Percentiles rank a stretch among this genome's conserved stretches.
Conservation (phyloP, 1,284 basidiomycete species). For the Ceratobasidium sp. region DNA sequence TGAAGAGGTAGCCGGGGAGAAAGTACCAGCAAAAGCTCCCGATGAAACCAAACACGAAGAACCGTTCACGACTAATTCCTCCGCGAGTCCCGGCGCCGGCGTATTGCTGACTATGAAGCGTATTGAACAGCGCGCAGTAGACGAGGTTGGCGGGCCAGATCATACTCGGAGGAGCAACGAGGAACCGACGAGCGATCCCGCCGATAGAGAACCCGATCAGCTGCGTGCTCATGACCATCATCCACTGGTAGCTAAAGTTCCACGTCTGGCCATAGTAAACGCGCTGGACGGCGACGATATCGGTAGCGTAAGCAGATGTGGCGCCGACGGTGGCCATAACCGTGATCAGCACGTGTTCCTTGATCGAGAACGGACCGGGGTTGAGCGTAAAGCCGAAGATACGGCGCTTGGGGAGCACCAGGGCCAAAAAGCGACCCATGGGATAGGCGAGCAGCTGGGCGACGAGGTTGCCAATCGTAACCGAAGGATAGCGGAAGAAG, state of each 20-base stretch:
- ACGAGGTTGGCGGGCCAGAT: constrained; percentile 83
- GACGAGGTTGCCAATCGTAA: constrained; percentile 59
- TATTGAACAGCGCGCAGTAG: constrained; percentile 74
- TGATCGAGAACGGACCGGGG: constrained; percentile 82
- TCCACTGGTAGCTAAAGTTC: constrained; percentile 61
- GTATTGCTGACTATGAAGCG: constrained; percentile 74
- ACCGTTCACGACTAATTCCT: constrained; percentile 79
- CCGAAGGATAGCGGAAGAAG: constrained; percentile 60
- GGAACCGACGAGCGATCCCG: constrained; percentile 72
- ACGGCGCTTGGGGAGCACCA: constrained; percentile 65
- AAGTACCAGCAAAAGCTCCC: constrained; percentile 78
- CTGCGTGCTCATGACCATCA: constrained; percentile 75
- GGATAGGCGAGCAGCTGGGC: constrained; percentile 65
- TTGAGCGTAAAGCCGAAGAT: constrained; percentile 71
- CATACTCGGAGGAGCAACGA: constrained; percentile 83
- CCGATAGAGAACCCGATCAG: constrained; percentile 79
- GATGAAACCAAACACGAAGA: constrained; percentile 77
- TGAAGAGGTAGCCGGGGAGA: constrained; percentile 79
- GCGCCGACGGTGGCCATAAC: constrained; percentile 58
- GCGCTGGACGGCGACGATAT: constrained; percentile 75
- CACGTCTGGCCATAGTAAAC: constrained; percentile 69
- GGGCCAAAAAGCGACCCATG: constrained; percentile 66
- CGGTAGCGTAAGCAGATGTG: constrained; percentile 58
- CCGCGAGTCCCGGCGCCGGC: constrained; percentile 73
- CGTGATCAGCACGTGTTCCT: constrained; percentile 70